These are phyloP conservation scores for Paramecium sexaurelia DNA, from an alignment of 73 alveolate genomes.

Conservation along the genomic window DNA sequence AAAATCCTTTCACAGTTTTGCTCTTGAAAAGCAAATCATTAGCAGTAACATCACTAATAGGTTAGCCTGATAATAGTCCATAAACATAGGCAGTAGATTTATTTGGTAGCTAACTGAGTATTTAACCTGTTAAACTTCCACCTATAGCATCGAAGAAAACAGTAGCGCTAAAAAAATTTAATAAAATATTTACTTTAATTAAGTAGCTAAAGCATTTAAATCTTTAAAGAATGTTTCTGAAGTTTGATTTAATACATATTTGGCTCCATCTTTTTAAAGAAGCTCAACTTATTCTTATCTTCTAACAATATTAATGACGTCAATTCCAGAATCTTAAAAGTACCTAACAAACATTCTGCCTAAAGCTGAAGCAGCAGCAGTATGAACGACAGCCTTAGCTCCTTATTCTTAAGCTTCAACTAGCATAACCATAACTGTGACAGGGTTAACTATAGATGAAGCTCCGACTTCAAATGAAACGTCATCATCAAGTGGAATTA, in stretches of 20 bases:
- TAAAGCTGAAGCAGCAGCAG: conserved; percentile 83
- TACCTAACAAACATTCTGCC: conserved; percentile 78
- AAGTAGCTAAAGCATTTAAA: conserved; percentile 58
- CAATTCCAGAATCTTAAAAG: conserved; percentile 69
- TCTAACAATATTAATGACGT: conserved; percentile 78
- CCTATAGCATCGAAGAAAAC: conserved; percentile 77
- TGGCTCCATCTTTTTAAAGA: conserved; percentile 73
- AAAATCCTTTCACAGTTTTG: conserved; percentile 73
- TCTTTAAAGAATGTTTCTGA: conserved; percentile 74
- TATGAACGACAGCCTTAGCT: conserved; percentile 72
- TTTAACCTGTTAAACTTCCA: conserved; percentile 76
- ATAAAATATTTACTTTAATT: conserved; percentile 55
- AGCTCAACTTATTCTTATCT: conserved; percentile 71
- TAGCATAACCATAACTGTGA: conserved; percentile 51
- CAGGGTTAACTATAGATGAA: conserved; percentile 53
- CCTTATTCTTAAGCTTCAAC: conserved; percentile 20
- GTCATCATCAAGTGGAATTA: conserved; percentile 11
- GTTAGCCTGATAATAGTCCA: conserved; percentile 64
- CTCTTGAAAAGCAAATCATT: conserved; percentile 66
- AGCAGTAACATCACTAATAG: conserved; percentile 54
- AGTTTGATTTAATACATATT: conserved; percentile 70
- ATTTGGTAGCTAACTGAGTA: conserved; percentile 75
- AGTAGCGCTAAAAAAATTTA: conserved; percentile 64
- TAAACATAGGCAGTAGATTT: conserved; percentile 67
- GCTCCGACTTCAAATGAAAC: conserved; percentile 35